Evolutionary conservation across 2,329 filamentous ascomycete genomes (phyloP), one percentile per base, ranked within the genome.

Genomic region (Incumbomyces delicatus): DNA sequence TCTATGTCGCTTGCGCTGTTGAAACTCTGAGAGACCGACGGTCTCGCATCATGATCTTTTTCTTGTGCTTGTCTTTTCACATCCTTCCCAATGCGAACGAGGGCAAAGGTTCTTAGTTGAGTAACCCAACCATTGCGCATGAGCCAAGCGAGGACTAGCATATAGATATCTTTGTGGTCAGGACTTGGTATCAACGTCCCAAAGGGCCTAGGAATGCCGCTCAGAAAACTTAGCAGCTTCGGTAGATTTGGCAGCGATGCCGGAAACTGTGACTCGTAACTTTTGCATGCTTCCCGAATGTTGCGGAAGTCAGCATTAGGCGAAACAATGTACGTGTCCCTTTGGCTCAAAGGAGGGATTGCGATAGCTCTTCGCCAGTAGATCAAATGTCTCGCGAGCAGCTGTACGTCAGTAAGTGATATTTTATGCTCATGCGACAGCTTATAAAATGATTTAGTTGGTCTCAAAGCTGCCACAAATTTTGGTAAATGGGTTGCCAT

Each of bases 301-400:
- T 80, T 78, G 43, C 75, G 71, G 57, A 88, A 76, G 58, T 95
- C 83, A 51, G 87, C 88, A 61, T 94, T 94, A 0, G 90, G 89
- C 1, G 87, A 94, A 22, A 95, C 78, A 30, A 96, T 84, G 64
- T 96, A 98, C 10, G 83, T 84, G 61, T 96, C 89, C 40, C 89
- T 78, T 36, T 85, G 84, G 60, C 95, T 88, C 5, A 98, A 76
- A 0, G 92, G 92, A 3, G 87, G 85, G 34, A 96, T 90, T 13
- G 90, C 84, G 50, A 94, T 85, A 39, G 90, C 92, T 48, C 89
- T 83, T 18, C 92, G 82, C 89, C 90, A 96, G 67, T 94, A 94
- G 51, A 96, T 88, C 52, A 98, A 83, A 67, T 96, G 92, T 48
- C 87, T 85, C 8, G 89, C 88, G 52, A 94, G 85, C 56, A 87